Evolutionary conservation across 2,329 filamentous ascomycete genomes (phyloP).

Genomic region (Cladosporium sp.): DNA sequence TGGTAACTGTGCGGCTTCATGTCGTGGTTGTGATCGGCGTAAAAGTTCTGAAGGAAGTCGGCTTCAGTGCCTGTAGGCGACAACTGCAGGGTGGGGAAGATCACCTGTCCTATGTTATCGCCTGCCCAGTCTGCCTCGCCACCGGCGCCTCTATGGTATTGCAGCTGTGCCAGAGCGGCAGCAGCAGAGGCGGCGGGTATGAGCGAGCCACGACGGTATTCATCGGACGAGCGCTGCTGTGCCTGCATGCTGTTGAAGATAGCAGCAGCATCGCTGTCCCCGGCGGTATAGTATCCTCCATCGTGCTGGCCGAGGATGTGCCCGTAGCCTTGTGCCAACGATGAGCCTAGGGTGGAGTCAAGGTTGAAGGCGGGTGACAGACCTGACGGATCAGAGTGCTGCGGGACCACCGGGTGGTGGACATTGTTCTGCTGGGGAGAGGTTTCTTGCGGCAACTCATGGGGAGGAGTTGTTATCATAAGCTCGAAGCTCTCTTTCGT

Average conservation of each 20-base stretch:
- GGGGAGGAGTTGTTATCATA: constrained; percentile 90
- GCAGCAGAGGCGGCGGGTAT: constrained; percentile 75
- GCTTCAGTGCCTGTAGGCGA: constrained; percentile 39
- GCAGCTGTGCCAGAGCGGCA: constrained; percentile 81
- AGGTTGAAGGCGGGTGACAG: constrained; percentile 38
- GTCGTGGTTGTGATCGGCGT: constrained; percentile 44
- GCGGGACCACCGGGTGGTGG: constrained; percentile 23
- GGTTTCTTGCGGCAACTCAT: constrained; percentile 57
- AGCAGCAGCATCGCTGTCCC: constrained; percentile 60
- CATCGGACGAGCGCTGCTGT: constrained; percentile 69
- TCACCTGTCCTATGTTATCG: constrained; percentile 36
- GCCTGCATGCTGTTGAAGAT: constrained; percentile 56
- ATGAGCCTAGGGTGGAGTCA: constrained; percentile 35
- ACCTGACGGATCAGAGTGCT: constrained; percentile 39
- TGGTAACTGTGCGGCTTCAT: constrained; percentile 33
- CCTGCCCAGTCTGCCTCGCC: constrained; percentile 72
- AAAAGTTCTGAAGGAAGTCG: constrained; percentile 40
- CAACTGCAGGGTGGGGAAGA: constrained; percentile 35
- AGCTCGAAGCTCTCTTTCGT: constrained; percentile 96
- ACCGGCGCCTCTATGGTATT: constrained; percentile 68
- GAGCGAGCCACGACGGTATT: constrained; percentile 64
- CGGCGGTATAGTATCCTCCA: constrained; percentile 42
- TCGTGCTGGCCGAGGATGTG: constrained; percentile 44
- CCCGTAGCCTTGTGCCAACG: constrained; percentile 37
- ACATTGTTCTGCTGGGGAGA: constrained; percentile 29